Conservation (phyloP, 495 filamentous ascomycete genomes). For the Penicillium goetzii region DNA sequence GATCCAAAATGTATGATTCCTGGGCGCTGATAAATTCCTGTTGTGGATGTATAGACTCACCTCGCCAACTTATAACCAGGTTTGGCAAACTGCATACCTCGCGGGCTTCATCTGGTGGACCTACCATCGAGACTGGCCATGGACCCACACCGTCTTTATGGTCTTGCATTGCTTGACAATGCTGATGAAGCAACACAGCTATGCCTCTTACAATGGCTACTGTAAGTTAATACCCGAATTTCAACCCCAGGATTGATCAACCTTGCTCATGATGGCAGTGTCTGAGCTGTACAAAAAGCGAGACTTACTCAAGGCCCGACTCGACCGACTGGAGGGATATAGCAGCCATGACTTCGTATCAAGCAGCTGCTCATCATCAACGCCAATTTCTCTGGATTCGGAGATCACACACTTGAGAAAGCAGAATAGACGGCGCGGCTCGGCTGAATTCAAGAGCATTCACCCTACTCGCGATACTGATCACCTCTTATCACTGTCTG, state of each 20-base stretch:
- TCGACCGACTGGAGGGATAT: slow-evolving; percentile 44
- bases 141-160: slow-evolving; percentile 74
- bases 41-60: neutral
- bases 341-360: neutral
- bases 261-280: slow-evolving; percentile 38
- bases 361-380: slow-evolving; percentile 2
- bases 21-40: too few relatives aligned
- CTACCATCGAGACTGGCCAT: slow-evolving; percentile 70
- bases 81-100: slow-evolving; percentile 69
- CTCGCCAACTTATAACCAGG: slow-evolving; percentile 16
- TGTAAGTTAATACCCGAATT: slow-evolving; percentile 33
- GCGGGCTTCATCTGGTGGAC: slow-evolving; percentile 61
- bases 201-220: slow-evolving; percentile 76
- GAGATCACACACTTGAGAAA: slow-evolving; percentile 15
- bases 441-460: slow-evolving; percentile 13
- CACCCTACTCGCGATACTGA: slow-evolving; percentile 22
- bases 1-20: slow-evolving; percentile 58
- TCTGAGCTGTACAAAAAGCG: slow-evolving; percentile 60
- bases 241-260: neutral
- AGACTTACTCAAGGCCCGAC: slow-evolving; percentile 44
- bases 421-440: slow-evolving; percentile 5
- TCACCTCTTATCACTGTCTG: slow-evolving; percentile 57
- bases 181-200: slow-evolving; percentile 81
- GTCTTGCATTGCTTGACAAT: slow-evolving; percentile 71
- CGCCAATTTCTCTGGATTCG: neutral